phyloP scores from a whole-genome alignment of 2,329 filamentous ascomycete genomes.

The Laburnicola sp. region DNA sequence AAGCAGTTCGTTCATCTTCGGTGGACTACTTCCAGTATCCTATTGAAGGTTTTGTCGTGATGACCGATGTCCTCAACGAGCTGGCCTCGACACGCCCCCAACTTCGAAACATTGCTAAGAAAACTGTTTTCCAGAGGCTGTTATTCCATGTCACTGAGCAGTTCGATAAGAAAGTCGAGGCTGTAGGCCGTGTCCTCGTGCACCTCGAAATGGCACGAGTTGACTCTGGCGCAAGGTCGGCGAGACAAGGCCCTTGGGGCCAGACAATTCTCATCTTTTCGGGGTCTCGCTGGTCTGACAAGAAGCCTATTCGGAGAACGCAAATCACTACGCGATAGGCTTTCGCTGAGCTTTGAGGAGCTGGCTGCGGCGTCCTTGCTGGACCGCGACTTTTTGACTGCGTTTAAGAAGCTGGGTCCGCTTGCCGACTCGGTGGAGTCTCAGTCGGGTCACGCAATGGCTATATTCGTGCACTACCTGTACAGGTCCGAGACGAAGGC shows the following conservation, averaged over 20 bases:
- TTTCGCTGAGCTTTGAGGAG: neutral
- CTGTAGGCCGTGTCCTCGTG: neutral
- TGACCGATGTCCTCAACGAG: neutral
- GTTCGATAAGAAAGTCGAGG: neutral
- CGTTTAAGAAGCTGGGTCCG: neutral
- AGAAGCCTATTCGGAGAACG: no score
- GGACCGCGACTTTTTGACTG: neutral
- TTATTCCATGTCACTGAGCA: neutral
- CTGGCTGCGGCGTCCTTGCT: neutral
- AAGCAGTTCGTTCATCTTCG: neutral
- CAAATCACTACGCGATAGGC: neutral
- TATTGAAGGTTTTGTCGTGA: neutral
- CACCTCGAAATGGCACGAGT: neutral
- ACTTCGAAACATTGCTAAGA: neutral
- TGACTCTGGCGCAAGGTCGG: neutral
- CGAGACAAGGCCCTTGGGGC: no score
- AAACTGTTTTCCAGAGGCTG: neutral
- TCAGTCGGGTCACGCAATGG: neutral
- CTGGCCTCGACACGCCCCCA: neutral
- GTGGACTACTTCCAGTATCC: neutral
- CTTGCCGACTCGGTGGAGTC: neutral
- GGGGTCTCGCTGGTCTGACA: no score
- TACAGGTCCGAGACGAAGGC: neutral
- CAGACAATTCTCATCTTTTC: no score
- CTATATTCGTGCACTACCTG: neutral